Percentiles rank a stretch among this genome's conserved stretches.
Evolutionary conservation across 2,329 filamentous ascomycete species (phyloP).

Genomic region (Clonostachys chloroleuca): DNA sequence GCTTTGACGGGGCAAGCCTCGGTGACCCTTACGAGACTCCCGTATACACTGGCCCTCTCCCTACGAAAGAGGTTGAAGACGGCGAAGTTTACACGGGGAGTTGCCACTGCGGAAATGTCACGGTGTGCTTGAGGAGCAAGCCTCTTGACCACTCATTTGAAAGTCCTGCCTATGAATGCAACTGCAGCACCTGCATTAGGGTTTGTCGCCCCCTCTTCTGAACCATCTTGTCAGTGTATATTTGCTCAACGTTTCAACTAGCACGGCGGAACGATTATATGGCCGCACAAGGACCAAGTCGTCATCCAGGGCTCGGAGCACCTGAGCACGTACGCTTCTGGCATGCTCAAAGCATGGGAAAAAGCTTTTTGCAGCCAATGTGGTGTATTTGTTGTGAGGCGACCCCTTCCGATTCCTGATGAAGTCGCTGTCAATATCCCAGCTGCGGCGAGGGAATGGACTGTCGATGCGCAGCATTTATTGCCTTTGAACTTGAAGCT

Average conservation of each 20-base stretch:
- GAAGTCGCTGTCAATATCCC: constrained; percentile 8
- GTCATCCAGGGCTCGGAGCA: constrained; percentile 21
- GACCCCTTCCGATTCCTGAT: too few species aligned
- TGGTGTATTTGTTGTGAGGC: constrained; percentile 32
- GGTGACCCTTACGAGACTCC: constrained; percentile 25
- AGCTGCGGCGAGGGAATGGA: too few species aligned
- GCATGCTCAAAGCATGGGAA: constrained; percentile 19
- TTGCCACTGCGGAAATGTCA: constrained; percentile 49
- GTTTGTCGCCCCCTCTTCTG: constrained; percentile 15
- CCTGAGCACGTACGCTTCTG: constrained; percentile 31
- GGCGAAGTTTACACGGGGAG: constrained; percentile 39
- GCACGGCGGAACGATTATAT: constrained; percentile 39
- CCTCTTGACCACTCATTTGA: constrained; percentile 32
- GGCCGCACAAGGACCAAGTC: constrained; percentile 31
- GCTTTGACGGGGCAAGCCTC: constrained; percentile 23
- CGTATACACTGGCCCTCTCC: constrained; percentile 33
- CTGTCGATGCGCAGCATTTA: too few species aligned
- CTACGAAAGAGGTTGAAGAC: constrained; percentile 25
- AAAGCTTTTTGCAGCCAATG: constrained; percentile 46
- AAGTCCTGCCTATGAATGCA: constrained; percentile 30
- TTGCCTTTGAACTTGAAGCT: constrained; percentile 29
- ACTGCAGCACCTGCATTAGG: constrained; percentile 44
- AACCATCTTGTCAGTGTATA: too few species aligned
- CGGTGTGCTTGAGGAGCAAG: constrained; percentile 32
- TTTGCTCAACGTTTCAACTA: constrained; percentile 8